Conservation (phyloP, 768 basidiomycete genomes). For the Suillus ampliporus region DNA sequence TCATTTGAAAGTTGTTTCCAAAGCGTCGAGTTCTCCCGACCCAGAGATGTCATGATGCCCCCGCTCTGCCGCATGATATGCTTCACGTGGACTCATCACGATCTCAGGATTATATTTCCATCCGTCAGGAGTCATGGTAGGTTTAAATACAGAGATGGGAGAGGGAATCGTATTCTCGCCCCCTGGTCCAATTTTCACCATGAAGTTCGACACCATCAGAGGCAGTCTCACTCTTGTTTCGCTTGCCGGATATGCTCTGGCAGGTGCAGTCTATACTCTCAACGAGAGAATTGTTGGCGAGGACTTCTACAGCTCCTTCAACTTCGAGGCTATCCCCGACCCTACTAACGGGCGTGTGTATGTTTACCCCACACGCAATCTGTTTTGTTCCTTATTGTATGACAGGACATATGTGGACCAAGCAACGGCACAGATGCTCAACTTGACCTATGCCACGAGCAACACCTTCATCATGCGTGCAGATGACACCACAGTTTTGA, state of each 20-base stretch:
- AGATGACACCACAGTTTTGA: conserved; percentile 40
- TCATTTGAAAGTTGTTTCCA: not conserved
- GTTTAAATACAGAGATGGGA: conserved; percentile 22
- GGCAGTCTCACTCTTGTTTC: conserved; percentile 18
- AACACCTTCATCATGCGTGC: conserved; percentile 43
- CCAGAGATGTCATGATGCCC: conserved; percentile 2
- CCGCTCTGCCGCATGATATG: conserved; percentile 14
- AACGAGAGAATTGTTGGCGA: conserved; percentile 35
- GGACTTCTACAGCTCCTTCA: conserved; percentile 37
- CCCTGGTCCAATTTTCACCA: conserved; percentile 12
- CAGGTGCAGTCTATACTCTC: conserved; percentile 32
- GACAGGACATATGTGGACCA: conserved; percentile 41
- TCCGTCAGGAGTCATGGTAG: not conserved
- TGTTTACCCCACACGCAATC: conserved; percentile 12
- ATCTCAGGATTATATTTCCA: conserved; percentile 5
- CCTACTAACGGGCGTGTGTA: conserved; percentile 46
- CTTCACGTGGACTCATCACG: conserved; percentile 7
- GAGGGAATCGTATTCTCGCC: not conserved
- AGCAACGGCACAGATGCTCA: conserved; percentile 30
- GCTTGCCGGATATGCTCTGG: conserved; percentile 20
- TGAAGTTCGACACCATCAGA: conserved; percentile 20
- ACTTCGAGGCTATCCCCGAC: conserved; percentile 39
- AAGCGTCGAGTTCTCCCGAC: conserved; percentile 1
- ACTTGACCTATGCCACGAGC: conserved; percentile 33
- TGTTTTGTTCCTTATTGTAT: not conserved